Percentiles rank a stretch among this genome's conserved stretches.
Evolutionary conservation across 202 grass and related monocot species (phyloP).

Genomic region (Eragrostis tef): DNA sequence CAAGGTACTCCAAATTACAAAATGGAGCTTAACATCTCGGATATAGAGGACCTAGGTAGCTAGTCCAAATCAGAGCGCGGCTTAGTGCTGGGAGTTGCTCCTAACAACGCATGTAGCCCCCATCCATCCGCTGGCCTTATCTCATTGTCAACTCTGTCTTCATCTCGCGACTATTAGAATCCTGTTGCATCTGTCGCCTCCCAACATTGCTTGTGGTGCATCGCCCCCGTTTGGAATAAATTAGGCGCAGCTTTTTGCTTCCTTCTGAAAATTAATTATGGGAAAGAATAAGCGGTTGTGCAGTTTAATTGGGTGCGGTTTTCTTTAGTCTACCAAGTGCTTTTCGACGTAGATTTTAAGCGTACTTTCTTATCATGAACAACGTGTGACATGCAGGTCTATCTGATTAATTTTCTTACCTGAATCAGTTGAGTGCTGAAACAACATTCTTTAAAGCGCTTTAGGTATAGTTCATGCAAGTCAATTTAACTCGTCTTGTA

Average conservation of each 20-base stretch:
- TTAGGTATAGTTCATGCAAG: conserved; percentile 7
- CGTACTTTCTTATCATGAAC: conserved; percentile 21
- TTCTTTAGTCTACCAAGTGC: neutral
- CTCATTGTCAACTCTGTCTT: conserved; percentile 32
- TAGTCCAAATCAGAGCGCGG: conserved; percentile 55
- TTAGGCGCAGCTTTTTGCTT: conserved; percentile 35
- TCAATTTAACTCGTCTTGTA: neutral
- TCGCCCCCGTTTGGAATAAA: conserved; percentile 23
- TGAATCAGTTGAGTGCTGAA: conserved; percentile 12
- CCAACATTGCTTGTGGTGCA: conserved; percentile 37
- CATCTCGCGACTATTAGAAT: conserved; percentile 32
- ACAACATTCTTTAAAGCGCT: neutral
- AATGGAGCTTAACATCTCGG: conserved; percentile 45
- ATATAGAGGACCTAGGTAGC: conserved; percentile 46
- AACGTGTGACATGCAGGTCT: conserved; percentile 6
- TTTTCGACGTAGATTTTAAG: conserved; percentile 27
- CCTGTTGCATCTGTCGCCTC: conserved; percentile 32
- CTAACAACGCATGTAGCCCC: conserved; percentile 53
- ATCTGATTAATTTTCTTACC: neutral
- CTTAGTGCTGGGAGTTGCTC: conserved; percentile 66
- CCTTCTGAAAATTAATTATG: conserved; percentile 26
- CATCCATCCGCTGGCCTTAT: neutral
- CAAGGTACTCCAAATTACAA: conserved; percentile 69
- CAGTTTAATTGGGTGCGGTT: neutral
- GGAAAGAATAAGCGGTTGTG: neutral